Base-by-base conservation (phyloP, 2,329 filamentous ascomycete species). In the Alternaria dauci region DNA sequence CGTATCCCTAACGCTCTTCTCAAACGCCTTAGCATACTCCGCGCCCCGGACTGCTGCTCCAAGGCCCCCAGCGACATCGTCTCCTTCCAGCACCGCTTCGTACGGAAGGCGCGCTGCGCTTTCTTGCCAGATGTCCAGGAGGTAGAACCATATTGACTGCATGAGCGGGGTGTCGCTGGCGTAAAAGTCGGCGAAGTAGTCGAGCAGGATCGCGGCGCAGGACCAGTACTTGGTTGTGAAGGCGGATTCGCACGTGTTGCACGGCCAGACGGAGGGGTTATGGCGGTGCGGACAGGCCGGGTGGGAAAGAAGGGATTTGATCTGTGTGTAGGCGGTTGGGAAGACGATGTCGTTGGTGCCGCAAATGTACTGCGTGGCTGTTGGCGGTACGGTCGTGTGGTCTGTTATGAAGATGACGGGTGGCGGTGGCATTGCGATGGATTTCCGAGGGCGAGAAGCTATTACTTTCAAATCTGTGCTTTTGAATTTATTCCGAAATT, bases 101-200 rank as follows among this genome's bases (percentile, higher is more conserved):
- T 23, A 39, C 2, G 52, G 59, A 0, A 62, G 52, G 32, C 43
- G 58, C 5, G 20, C 14, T 0, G 55, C 47, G 18, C 38, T 64
- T 26, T 67, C 58, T 20, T 72, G 66, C 61, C 73, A 65, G 3
- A 62, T 39, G 18, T 76, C 71, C 8, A 77, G 48, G 1, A 76
- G 55, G 18, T 72, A 50, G 46, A 71, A 73, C 74, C 73, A 78
- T 1, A 74, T 16, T 5, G 59, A 56, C 8, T 72, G 69, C 70
- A 73, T 76, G 8, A 50, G 6, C 0, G 64, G 20, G 0, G 46
- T 68, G 39, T 77, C 75, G 16, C 20, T 25, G 16, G 48, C 9
- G 16, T 56, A 48, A 59, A 78, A 76, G 50, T 76, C 71, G 42
- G 69, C 67, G 18, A 71, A 70, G 56, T 77, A 77, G 66, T 77